Evolutionary conservation across 441 rosid genomes (phyloP), one percentile per base, ranked within the genome.

Genomic region (Flueggea neowawraea): DNA sequence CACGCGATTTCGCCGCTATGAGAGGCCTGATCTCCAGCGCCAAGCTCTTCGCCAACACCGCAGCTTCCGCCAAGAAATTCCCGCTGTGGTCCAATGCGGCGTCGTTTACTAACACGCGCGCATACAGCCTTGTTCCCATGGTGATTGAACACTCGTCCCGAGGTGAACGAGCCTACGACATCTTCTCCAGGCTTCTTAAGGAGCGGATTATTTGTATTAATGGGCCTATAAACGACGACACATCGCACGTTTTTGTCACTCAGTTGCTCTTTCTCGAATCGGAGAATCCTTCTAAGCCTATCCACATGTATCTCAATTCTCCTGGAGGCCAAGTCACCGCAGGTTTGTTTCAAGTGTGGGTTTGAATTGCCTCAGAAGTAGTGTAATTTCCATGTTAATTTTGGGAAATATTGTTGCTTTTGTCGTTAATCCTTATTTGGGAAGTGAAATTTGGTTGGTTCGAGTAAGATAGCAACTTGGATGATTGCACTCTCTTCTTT

Each of bases 281-380:
- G n/a, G 98, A 91, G 78, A 95, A 89, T 76, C 99, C 97, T 55
- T 86, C 97, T n/a, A 95, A 95, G 75, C 99, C 97, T 48, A 91
- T 95, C 69, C 81, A 95, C 73, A 91, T 95, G 97, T 91, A 95
- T 71, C 89, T 95, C 73, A 91, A 95, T 60, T 91, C 99, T 31
- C 97, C 99, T 0, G 97, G 99, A 57, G 97, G 99, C 69, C 94
- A 87, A 8, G 99, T 95, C 80, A 89, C 96, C 56, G 97, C 97
- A 69, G 99, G 99, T 95, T 33, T 28, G 48, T 32, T 52, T 14
- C 4, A n/a, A 22, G 28, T 22, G 28, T 22, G 28, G 1, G 28
- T 22, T 22, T 22, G 28, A 22, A 22, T 22, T 22, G 28, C 28
- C 28, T 22, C 2, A 22, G 28, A 22, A 22, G 28, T 22, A 22